A percentile compares a stretch with the other conserved stretches of the same genome.
Conservation (phyloP, 805 yeast genomes). For the Teunomyces barrocoloradensis region DNA sequence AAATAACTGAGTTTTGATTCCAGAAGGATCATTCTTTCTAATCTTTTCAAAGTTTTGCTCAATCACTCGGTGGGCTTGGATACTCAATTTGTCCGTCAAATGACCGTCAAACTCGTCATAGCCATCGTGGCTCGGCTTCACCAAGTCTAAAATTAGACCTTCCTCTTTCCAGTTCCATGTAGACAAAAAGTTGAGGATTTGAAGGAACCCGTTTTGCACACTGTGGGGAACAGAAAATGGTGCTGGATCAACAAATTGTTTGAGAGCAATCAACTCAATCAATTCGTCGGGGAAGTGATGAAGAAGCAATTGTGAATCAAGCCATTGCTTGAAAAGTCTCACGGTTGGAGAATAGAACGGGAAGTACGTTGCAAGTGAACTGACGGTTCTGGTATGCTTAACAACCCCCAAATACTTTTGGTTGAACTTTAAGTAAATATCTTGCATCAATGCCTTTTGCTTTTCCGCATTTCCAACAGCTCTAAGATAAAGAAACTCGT, state of each 20-base stretch:
- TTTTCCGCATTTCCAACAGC: slow-evolving; percentile 66
- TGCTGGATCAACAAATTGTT: slow-evolving; percentile 81
- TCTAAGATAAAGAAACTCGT: slow-evolving; percentile 68
- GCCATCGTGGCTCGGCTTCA: slow-evolving; percentile 31
- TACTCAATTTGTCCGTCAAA: slow-evolving; percentile 59
- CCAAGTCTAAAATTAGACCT: slow-evolving; percentile 75
- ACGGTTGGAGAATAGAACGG: slow-evolving; percentile 77
- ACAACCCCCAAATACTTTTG: slow-evolving; percentile 64
- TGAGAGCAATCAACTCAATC: slow-evolving; percentile 76
- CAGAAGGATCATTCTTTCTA: slow-evolving; percentile 78
- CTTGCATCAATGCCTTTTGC: slow-evolving; percentile 58
- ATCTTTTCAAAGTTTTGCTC: slow-evolving; percentile 63
- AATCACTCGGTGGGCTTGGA: slow-evolving; percentile 60
- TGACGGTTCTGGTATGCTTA: slow-evolving; percentile 79
- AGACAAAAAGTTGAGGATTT: slow-evolving; percentile 67
- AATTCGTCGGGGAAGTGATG: slow-evolving; percentile 75
- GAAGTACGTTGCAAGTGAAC: slow-evolving; percentile 66
- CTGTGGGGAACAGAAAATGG: slow-evolving; percentile 84
- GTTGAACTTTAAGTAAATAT: slow-evolving; percentile 60
- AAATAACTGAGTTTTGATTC: slow-evolving; percentile 74
- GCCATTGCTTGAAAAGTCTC: slow-evolving; percentile 85
- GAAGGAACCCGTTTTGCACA: slow-evolving; percentile 75
- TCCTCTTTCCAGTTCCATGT: slow-evolving; percentile 95
- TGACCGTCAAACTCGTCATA: slow-evolving; percentile 24
- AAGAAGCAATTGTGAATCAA: slow-evolving; percentile 74